phyloP scores from a whole-genome alignment of 192 early-diverging fungal genomes.

The Backusella sp. region DNA sequence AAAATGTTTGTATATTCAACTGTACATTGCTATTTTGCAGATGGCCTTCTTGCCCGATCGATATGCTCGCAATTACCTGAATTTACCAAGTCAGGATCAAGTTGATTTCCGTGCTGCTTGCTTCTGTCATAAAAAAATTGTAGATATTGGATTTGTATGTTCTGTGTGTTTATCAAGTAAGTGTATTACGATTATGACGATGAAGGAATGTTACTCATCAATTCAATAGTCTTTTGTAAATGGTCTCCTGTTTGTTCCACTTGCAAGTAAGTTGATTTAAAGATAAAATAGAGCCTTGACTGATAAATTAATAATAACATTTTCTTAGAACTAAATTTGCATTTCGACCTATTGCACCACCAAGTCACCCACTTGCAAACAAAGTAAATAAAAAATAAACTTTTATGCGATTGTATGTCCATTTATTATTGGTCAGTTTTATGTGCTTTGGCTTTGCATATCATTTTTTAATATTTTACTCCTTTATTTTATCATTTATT shows the following conservation, averaged over 20 bases:
- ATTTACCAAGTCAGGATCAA: conserved; percentile 70
- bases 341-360: conserved; percentile 45
- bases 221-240: conserved; percentile 59
- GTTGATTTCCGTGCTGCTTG: conserved; percentile 95
- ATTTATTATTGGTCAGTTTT: conserved; percentile 8
- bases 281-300: neutral
- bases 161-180: conserved; percentile 95
- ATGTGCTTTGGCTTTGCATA: neutral
- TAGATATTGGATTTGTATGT: conserved; percentile 96
- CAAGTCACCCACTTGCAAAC: neutral
- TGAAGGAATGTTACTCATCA: no score
- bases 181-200: neutral
- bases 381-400: conserved; percentile 10
- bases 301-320: neutral
- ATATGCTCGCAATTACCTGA: conserved; percentile 68
- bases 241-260: conserved; percentile 76
- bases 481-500: neutral
- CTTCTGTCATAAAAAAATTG: conserved; percentile 94
- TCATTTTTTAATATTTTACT: neutral
- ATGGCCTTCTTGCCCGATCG: conserved; percentile 81
- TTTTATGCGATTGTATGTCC: neutral
- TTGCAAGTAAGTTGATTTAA: conserved; percentile 52
- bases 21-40: conserved; percentile 30
- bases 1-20: neutral
- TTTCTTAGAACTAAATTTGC: conserved; percentile 64